Evolutionary conservation across 2,329 filamentous ascomycete genomes (phyloP), one percentile per base, ranked within the genome.

Genomic region (Penicillium italicum): DNA sequence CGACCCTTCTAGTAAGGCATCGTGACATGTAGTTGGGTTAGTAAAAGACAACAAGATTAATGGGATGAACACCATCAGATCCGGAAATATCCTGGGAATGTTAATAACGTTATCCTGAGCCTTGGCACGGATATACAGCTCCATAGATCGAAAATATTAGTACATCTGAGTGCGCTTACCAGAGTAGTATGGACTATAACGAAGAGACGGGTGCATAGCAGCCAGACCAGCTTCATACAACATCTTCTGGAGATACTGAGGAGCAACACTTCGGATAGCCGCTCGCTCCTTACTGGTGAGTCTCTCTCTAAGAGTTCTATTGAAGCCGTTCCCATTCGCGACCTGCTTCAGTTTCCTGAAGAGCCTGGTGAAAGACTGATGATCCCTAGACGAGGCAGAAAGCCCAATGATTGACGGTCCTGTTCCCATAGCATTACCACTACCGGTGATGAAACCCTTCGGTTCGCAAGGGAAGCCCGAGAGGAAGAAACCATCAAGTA

Each of bases 191-290:
- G 28, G 28, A 34, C 30, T 28, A 34, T 34, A 26, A 16, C 38
- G 14, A 26, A 43, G 28, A 24, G 4, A 12, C 8, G 26, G 26
- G 22, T 31, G 18, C 36, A 42, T n/a, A 40, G 8, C 0, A 10
- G 0, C 7, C 5, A 44, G 30, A 3, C 48, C 48, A 42, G 28
- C 48, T 6, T 43, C 28, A 33, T 24, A 26, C n/a, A 50, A 14
- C 37, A 43, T 26, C 37, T 20, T 18, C 8, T 28, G 48, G 8
- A 50, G 11, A 20, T 33, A 18, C 7, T 10, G 28, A 33, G 48
- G 30, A 31, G 48, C 37, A 50, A 50, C 38, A 50, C 48, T 44
- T 18, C 38, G 28, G 14, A 50, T 50, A 28, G 48, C 38, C n/a
- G 37, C 20, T 43, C 16, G n/a, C 22, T 50, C 37, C 5, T 22